phyloP scores from a whole-genome alignment of 2,329 filamentous ascomycete genomes.

The Penicillium griseofulvum region DNA sequence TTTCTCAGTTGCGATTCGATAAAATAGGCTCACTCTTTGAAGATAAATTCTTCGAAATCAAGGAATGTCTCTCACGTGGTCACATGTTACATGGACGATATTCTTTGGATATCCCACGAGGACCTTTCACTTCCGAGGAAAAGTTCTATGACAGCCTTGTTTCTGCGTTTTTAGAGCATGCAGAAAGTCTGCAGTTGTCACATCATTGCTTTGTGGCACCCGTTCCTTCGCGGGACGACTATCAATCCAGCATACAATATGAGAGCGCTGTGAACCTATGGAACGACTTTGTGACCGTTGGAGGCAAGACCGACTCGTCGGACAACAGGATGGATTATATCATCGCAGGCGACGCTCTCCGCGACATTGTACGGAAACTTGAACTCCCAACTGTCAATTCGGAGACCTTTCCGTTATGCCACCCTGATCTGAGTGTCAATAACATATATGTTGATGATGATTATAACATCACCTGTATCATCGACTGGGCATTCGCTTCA shows the following conservation, averaged over 20 bases:
- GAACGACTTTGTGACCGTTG: slow-evolving; percentile 26
- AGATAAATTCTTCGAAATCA: neutral
- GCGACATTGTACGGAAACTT: slow-evolving; percentile 12
- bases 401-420: neutral
- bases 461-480: neutral
- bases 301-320: slow-evolving; percentile 18
- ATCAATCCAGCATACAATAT: slow-evolving; percentile 13
- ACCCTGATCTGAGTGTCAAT: neutral
- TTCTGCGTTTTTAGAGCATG: slow-evolving; percentile 3
- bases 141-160: neutral
- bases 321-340: slow-evolving; percentile 28
- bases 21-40: neutral
- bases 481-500: neutral
- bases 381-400: neutral
- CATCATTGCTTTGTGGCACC: slow-evolving; percentile 18
- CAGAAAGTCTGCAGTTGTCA: slow-evolving; percentile 13
- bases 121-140: neutral
- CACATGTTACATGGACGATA: neutral
- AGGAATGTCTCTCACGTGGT: neutral
- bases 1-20: neutral
- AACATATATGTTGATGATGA: neutral
- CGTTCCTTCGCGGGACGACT: slow-evolving; percentile 10
- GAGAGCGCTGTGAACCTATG: slow-evolving; percentile 17
- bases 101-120: neutral
- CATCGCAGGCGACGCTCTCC: slow-evolving; percentile 18